Conservation (phyloP, 805 yeast species). For the Starmerella ratchasimensis region DNA sequence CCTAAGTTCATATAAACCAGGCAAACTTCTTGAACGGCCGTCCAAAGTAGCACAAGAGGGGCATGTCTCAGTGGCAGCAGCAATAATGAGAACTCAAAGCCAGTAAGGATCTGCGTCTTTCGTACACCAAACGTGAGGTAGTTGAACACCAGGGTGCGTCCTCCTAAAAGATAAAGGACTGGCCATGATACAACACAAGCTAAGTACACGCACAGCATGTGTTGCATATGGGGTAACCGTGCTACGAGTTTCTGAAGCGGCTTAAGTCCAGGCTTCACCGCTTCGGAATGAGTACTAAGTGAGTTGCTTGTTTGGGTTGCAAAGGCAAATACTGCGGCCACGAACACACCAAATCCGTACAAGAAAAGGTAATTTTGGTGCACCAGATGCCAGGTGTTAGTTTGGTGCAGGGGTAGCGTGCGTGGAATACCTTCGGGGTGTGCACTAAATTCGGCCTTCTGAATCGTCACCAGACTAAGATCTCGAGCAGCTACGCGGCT, state of each 20-base stretch:
- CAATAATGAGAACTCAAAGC: slow-evolving; percentile 3
- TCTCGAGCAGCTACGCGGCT: neutral
- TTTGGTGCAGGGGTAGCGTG: slow-evolving; percentile 11
- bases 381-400: slow-evolving; percentile 8
- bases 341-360: neutral
- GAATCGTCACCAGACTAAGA: neutral
- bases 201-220: neutral
- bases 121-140: neutral
- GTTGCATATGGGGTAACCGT: neutral
- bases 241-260: slow-evolving; percentile 1
- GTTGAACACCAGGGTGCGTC: neutral
- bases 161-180: neutral
- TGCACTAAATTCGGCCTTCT: slow-evolving; percentile 4
- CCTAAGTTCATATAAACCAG: slow-evolving; percentile 27
- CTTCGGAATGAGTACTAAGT: neutral
- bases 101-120: slow-evolving; percentile 6
- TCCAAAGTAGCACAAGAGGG: slow-evolving; percentile 21
- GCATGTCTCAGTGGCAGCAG: slow-evolving; percentile 2
- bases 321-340: neutral
- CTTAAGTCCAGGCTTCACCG: slow-evolving; percentile 3
- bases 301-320: neutral
- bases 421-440: slow-evolving; percentile 12
- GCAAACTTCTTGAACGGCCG: slow-evolving; percentile 21
- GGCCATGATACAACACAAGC: slow-evolving; percentile 3
- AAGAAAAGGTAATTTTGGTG: slow-evolving; percentile 7